These are phyloP conservation scores for Blastomyces percursus DNA, from an alignment of 2,329 filamentous ascomycete genomes.

Conservation along the genomic window DNA sequence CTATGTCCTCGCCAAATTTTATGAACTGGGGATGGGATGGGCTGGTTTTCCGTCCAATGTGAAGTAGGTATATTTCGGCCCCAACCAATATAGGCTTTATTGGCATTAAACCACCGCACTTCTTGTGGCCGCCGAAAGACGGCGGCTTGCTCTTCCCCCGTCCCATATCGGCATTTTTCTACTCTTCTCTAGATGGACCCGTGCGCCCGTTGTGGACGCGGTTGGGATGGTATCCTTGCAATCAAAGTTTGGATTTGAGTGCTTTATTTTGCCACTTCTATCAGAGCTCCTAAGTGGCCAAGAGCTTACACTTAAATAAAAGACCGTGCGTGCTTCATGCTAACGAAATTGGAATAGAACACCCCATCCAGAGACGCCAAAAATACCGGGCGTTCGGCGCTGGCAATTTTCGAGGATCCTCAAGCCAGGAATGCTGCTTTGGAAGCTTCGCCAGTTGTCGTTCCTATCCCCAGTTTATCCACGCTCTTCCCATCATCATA, in stretches of 20 bases:
- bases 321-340: not conserved
- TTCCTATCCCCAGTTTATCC: conserved; percentile 13
- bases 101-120: not conserved
- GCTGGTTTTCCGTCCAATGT: not conserved
- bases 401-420: conserved; percentile 25
- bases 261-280: not conserved
- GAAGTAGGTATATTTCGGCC: not conserved
- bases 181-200: not conserved
- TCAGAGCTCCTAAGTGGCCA: not conserved
- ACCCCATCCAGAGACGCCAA: not conserved
- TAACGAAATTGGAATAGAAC: not conserved
- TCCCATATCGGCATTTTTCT: not conserved
- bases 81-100: not conserved
- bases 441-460: not conserved
- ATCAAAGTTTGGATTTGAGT: not conserved
- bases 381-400: conserved; percentile 15
- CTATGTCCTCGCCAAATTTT: not conserved
- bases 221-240: not conserved
- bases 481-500: not conserved
- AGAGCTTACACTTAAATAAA: not conserved
- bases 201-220: not conserved
- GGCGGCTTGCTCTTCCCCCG: not conserved
- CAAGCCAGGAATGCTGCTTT: conserved; percentile 1
- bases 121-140: not conserved
- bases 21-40: not conserved